These are phyloP conservation scores for Chrysoporthe deuterocubensis DNA, from an alignment of 2,329 filamentous ascomycete genomes.

Conservation along the genomic window DNA sequence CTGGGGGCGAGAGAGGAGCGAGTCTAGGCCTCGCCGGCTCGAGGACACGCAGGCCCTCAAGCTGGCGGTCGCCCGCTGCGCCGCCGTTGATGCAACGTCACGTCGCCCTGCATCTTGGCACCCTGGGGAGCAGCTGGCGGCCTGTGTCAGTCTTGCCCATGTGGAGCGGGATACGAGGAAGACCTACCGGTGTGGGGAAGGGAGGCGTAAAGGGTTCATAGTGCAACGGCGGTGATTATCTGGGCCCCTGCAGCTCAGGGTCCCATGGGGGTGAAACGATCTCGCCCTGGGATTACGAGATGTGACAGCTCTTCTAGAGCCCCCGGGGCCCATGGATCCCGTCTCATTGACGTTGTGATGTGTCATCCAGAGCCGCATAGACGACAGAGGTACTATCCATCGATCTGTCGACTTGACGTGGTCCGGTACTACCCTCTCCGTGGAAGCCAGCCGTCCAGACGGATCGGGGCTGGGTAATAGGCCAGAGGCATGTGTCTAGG, in stretches of 20 bases:
- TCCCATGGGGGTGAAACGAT: not conserved
- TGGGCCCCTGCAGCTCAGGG: not conserved
- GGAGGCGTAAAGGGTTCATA: not conserved
- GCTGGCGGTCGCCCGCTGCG: conserved; percentile 4
- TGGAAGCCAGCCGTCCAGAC: not conserved
- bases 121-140: not conserved
- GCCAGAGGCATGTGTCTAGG: not conserved
- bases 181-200: not conserved
- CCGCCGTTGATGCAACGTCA: conserved; percentile 22
- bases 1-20: not conserved
- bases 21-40: not conserved
- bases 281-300: not conserved
- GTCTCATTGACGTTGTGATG: not conserved
- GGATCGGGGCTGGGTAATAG: not conserved
- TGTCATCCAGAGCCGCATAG: not conserved
- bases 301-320: not conserved
- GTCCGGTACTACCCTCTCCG: not conserved
- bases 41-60: not conserved
- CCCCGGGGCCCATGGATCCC: not conserved
- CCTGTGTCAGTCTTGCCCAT: not conserved
- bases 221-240: not conserved
- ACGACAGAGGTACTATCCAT: not conserved
- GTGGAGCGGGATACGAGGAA: not conserved
- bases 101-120: not conserved
- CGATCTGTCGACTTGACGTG: not conserved